Evolutionary conservation across 805 yeast species (phyloP).

Genomic region (Scheffersomyces lignosus): DNA sequence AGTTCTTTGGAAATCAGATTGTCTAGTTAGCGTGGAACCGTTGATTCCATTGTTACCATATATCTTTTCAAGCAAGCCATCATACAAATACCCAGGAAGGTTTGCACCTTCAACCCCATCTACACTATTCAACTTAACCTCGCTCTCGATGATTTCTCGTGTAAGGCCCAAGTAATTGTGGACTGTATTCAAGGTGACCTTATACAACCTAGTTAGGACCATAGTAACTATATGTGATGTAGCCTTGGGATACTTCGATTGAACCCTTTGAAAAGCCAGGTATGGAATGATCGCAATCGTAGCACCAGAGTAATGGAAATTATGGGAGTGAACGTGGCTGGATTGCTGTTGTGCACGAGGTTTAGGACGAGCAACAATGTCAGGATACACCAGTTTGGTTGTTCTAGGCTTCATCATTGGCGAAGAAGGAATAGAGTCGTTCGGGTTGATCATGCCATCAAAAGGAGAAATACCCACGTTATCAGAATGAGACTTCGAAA

Average conservation of each 20-base stretch:
- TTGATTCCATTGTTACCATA: constrained; percentile 6
- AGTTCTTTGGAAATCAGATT: constrained; percentile 1
- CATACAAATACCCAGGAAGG: constrained; percentile 61
- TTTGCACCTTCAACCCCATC: constrained; percentile 30
- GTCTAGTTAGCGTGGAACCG: constrained; percentile 7
- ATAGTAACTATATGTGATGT: constrained; percentile 94
- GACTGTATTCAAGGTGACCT: constrained; percentile 90
- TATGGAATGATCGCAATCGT: constrained; percentile 93
- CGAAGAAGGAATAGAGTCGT: constrained; percentile 7
- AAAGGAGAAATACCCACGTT: constrained; percentile 1
- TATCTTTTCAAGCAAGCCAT: constrained; percentile 51
- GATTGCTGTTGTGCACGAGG: constrained; percentile 3
- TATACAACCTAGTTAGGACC: constrained; percentile 79
- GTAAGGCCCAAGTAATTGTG: constrained; percentile 86
- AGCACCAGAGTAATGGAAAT: constrained; percentile 33
- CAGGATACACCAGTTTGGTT: constrained; percentile 19
- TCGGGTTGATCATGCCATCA: constrained; percentile 3
- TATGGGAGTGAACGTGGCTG: not conserved
- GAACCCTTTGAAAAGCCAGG: constrained; percentile 72
- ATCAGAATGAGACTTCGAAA: not conserved
- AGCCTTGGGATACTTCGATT: constrained; percentile 77
- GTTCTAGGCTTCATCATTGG: not conserved
- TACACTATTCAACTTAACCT: constrained; percentile 56
- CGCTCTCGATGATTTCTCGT: constrained; percentile 75
- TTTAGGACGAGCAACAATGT: constrained; percentile 71